A percentile compares a stretch with the other conserved stretches of the same genome.
phyloP scores from a whole-genome alignment of 2,329 filamentous ascomycete species.

The Trichoderma sp. region DNA sequence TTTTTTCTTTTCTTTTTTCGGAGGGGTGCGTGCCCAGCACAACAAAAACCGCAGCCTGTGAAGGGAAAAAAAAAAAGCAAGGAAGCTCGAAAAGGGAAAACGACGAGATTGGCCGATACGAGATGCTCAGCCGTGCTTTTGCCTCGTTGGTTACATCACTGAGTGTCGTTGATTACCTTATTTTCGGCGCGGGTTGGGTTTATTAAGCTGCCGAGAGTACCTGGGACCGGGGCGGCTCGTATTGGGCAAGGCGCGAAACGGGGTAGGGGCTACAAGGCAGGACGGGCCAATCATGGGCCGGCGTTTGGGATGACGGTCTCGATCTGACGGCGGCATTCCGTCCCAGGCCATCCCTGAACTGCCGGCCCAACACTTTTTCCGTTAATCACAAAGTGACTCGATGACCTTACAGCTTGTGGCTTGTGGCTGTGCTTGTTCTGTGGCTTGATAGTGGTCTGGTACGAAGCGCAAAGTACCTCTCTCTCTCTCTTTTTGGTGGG shows the following conservation, averaged over 20 bases:
- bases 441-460: neutral
- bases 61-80: neutral
- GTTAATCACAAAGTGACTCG: neutral
- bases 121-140: neutral
- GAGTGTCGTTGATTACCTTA: neutral
- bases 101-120: neutral
- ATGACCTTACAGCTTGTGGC: neutral
- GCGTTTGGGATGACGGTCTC: neutral
- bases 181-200: neutral
- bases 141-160: constrained; percentile 12
- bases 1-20: neutral
- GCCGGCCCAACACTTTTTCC: constrained; percentile 1
- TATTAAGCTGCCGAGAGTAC: neutral
- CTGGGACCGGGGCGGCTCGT: neutral
- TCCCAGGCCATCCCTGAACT: neutral
- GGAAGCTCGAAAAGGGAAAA: neutral
- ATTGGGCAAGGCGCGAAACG: neutral
- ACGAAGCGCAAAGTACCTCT: neutral
- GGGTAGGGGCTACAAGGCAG: neutral
- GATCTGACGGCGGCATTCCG: neutral
- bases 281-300: neutral
- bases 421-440: neutral
- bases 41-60: neutral
- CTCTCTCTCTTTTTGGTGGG: neutral
- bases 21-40: neutral